phyloP scores from a whole-genome alignment of 768 basidiomycete genomes.

The Thelephora ganbajun region DNA sequence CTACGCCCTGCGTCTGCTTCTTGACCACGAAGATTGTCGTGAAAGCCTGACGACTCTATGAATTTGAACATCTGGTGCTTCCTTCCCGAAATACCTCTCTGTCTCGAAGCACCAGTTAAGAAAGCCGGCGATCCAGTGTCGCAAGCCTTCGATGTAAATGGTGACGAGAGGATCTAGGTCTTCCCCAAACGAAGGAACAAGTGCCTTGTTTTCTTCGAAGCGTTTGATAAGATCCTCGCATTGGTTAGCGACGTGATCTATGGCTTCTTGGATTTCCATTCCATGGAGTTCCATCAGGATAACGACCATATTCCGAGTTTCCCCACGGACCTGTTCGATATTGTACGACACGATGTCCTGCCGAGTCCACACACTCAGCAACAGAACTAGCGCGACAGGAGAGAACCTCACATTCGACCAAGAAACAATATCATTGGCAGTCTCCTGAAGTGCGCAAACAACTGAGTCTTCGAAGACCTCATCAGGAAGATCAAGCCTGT shows the following conservation, averaged over 20 bases:
- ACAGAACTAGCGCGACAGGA: background rate
- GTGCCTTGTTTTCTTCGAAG: conserved; percentile 28
- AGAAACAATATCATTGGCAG: conserved; percentile 34
- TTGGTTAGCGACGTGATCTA: conserved; percentile 50
- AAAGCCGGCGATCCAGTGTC: conserved; percentile 61
- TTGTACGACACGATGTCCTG: conserved; percentile 72
- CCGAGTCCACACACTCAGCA: background rate
- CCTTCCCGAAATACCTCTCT: conserved; percentile 50
- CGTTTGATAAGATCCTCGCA: conserved; percentile 41
- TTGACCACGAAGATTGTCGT: too few relatives aligned
- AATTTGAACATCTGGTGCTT: conserved; percentile 41
- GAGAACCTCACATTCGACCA: conserved; percentile 23
- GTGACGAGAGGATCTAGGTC: conserved; percentile 44
- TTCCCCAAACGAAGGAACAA: conserved; percentile 48
- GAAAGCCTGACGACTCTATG: conserved; percentile 34
- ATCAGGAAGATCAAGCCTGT: conserved; percentile 36
- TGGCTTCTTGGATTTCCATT: conserved; percentile 42
- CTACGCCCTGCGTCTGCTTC: too few relatives aligned
- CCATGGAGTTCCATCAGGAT: conserved; percentile 52
- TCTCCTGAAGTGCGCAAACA: conserved; percentile 29
- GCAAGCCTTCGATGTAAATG: conserved; percentile 46
- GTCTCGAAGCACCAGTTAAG: conserved; percentile 64
- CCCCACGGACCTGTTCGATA: conserved; percentile 51
- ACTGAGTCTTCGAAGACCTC: conserved; percentile 37
- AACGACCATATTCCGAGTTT: conserved; percentile 62